Evolutionary conservation across 1,139 yeast genomes (phyloP).

Genomic region (Suhomyces bokatorum): DNA sequence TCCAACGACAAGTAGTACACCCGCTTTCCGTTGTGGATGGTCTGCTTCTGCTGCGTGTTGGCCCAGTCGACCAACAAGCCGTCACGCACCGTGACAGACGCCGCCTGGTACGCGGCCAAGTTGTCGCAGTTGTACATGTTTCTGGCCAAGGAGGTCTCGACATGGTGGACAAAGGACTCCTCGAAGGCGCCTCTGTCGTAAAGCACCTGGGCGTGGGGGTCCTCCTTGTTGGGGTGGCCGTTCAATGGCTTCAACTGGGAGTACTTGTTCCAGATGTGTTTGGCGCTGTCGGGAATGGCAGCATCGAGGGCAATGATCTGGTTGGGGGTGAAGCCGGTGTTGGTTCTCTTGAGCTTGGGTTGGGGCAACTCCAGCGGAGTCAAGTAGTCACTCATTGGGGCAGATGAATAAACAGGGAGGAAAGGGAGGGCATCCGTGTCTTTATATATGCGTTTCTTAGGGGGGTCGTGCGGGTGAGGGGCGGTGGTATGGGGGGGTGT

Average conservation of each 20-base stretch:
- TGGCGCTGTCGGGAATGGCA: constrained; percentile 73
- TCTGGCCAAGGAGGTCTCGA: constrained; percentile 86
- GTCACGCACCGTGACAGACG: constrained; percentile 77
- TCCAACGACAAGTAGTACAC: constrained; percentile 86
- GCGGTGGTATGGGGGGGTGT: constrained; percentile 1
- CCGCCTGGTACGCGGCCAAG: constrained; percentile 90
- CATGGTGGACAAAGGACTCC: constrained; percentile 73
- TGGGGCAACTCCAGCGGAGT: constrained; percentile 46
- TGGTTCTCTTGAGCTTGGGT: constrained; percentile 61
- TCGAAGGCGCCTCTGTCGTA: constrained; percentile 57
- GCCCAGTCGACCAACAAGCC: constrained; percentile 86
- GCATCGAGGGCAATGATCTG: constrained; percentile 84
- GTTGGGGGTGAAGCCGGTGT: constrained; percentile 89
- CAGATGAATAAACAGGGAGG: neutral
- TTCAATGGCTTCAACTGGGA: constrained; percentile 39
- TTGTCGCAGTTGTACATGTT: constrained; percentile 90
- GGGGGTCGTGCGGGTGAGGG: constrained; percentile 8
- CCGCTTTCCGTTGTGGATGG: constrained; percentile 80
- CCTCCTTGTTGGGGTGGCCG: constrained; percentile 26
- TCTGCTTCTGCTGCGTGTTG: constrained; percentile 87
- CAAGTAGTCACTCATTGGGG: constrained; percentile 40
- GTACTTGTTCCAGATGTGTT: constrained; percentile 75
- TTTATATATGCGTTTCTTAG: constrained; percentile 5
- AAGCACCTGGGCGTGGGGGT: constrained; percentile 24
- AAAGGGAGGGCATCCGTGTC: neutral